Conservation (phyloP, 768 basidiomycete species). For the Leccinum longicurvipes region DNA sequence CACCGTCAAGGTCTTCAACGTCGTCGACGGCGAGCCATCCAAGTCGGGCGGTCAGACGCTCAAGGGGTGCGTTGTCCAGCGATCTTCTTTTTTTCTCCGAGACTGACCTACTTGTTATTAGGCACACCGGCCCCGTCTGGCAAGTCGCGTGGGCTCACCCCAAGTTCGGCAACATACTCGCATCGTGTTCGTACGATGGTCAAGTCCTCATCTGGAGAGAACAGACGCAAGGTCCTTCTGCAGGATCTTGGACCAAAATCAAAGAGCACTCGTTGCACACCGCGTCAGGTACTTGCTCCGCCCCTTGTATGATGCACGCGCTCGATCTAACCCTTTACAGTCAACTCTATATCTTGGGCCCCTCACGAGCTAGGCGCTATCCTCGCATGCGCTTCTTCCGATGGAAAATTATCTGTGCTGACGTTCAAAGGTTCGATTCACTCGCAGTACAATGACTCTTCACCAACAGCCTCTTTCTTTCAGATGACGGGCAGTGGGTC, state of each 20-base stretch:
- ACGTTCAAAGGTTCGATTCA: conserved; percentile 89
- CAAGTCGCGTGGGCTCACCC: conserved; percentile 98
- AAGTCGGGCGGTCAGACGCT: conserved; percentile 67
- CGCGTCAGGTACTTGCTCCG: conserved; percentile 72
- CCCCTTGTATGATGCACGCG: neutral
- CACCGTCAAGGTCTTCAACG: conserved; percentile 92
- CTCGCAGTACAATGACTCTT: neutral
- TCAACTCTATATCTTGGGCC: conserved; percentile 99
- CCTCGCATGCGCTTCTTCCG: conserved; percentile 93
- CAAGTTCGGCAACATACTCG: conserved; percentile 93
- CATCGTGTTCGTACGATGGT: conserved; percentile 98
- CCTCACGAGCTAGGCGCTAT: conserved; percentile 97
- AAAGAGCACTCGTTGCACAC: conserved; percentile 94
- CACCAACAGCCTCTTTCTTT: neutral
- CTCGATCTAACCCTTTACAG: conserved; percentile 37
- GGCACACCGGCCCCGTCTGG: conserved; percentile 98
- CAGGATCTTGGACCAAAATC: conserved; percentile 84
- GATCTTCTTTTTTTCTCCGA: neutral
- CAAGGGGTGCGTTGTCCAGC: conserved; percentile 58
- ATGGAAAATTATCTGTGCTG: conserved; percentile 94
- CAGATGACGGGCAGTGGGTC: conserved; percentile 96
- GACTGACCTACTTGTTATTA: conserved; percentile 28
- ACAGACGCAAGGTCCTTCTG: conserved; percentile 48
- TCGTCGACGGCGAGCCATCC: conserved; percentile 82
- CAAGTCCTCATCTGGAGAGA: conserved; percentile 99